A percentile compares a stretch with the other conserved stretches of the same genome.
Conservation (phyloP, 345 rosid genomes). For the Cardamine chenopodiifolia region DNA sequence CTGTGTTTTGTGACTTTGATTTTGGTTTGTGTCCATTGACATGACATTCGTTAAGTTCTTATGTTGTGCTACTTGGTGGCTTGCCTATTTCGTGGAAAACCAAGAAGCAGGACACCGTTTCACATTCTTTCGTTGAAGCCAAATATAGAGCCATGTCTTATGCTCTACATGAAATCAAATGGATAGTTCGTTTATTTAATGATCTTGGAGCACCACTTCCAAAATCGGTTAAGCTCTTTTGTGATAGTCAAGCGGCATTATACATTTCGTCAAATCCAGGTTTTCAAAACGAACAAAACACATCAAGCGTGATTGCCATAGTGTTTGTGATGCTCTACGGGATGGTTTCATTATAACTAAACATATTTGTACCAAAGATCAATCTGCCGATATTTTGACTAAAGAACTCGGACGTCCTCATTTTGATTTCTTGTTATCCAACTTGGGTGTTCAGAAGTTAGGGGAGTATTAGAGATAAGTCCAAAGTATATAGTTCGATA, state of each 20-base stretch:
- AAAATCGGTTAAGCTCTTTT: neutral
- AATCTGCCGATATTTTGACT: neutral
- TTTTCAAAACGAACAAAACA: neutral
- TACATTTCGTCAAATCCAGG: neutral
- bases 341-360: neutral
- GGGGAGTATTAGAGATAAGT: neutral
- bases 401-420: neutral
- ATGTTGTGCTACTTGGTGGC: neutral
- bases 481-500: no score
- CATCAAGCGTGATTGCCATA: neutral
- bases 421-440: neutral
- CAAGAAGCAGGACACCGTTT: neutral
- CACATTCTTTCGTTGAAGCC: neutral
- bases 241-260: neutral
- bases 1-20: neutral
- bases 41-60: neutral
- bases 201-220: neutral
- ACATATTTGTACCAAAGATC: neutral
- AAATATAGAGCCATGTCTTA: neutral
- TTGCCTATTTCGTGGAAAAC: neutral
- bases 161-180: neutral
- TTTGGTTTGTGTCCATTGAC: neutral
- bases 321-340: neutral
- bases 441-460: neutral
- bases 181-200: neutral